These are phyloP conservation scores for Aspergillus cristatus DNA, from an alignment of 495 filamentous ascomycete genomes.

Conservation along the genomic window DNA sequence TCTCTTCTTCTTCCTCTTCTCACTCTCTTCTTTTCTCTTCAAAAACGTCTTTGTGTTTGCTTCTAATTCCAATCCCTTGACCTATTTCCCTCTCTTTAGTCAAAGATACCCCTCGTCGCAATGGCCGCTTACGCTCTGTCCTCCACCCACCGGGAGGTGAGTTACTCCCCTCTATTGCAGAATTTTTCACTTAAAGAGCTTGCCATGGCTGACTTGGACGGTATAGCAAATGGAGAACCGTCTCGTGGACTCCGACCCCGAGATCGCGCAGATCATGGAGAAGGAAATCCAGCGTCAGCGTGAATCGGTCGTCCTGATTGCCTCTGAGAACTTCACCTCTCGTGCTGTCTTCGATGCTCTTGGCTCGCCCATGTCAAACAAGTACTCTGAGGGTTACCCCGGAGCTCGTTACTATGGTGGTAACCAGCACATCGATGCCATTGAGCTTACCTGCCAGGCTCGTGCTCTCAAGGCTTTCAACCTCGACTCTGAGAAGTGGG, in stretches of 20 bases:
- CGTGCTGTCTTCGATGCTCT: slow-evolving; percentile 93
- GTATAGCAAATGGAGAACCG: slow-evolving; percentile 80
- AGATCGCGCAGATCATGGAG: slow-evolving; percentile 92
- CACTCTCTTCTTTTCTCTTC: slow-evolving; percentile 12
- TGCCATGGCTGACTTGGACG: slow-evolving; percentile 41
- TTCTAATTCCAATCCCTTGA: slow-evolving; percentile 8
- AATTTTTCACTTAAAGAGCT: not conserved
- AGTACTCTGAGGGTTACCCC: slow-evolving; percentile 98
- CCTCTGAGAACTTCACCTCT: slow-evolving; percentile 98
- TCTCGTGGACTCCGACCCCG: slow-evolving; percentile 76
- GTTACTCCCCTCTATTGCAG: slow-evolving; percentile 23
- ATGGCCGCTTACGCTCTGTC: slow-evolving; percentile 76
- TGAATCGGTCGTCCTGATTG: slow-evolving; percentile 97
- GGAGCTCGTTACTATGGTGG: slow-evolving; percentile 98
- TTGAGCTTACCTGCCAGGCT: slow-evolving; percentile 92
- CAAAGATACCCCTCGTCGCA: slow-evolving; percentile 19
- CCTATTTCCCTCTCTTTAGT: slow-evolving; percentile 8
- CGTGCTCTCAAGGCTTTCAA: slow-evolving; percentile 90
- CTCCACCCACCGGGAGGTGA: slow-evolving; percentile 77
- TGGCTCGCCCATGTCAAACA: slow-evolving; percentile 99
- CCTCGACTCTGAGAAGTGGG: slow-evolving; percentile 82
- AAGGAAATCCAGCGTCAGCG: slow-evolving; percentile 94
- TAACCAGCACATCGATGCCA: slow-evolving; percentile 95
- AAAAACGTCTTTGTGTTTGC: slow-evolving; percentile 8
- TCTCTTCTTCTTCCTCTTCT: not conserved